A percentile compares a stretch with the other conserved stretches of the same genome.
These are phyloP conservation scores for Turritis glabra DNA, from an alignment of 345 rosid species.

Conservation along the genomic window DNA sequence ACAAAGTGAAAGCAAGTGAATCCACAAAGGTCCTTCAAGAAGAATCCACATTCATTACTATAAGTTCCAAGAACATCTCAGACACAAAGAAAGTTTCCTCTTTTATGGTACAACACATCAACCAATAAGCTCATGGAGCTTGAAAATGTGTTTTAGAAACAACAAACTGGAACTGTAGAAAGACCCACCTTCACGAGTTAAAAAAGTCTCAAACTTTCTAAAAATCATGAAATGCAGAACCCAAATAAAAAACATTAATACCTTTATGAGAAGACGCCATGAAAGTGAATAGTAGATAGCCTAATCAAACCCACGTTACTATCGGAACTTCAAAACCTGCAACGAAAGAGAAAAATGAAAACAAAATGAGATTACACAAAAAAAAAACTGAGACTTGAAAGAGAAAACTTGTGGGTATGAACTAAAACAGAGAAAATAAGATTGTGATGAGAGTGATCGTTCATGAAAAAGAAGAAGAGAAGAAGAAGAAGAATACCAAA, in stretches of 20 bases:
- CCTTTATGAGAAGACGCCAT: constrained; percentile 13
- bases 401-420: neutral
- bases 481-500: neutral
- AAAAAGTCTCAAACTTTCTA: neutral
- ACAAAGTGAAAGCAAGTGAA: neutral
- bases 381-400: neutral
- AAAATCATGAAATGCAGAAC: neutral
- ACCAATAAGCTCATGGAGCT: neutral
- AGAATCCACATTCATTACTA: neutral
- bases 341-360: neutral
- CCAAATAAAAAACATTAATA: neutral
- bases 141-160: neutral
- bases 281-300: neutral
- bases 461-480: neutral
- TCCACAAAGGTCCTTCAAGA: too few relatives aligned
- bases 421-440: neutral
- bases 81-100: neutral
- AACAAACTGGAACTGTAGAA: too few relatives aligned
- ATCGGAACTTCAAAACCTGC: constrained; percentile 14
- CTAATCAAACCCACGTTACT: neutral
- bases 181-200: too few relatives aligned
- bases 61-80: neutral
- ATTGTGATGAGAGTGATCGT: neutral
- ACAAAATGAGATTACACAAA: neutral
- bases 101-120: neutral